phyloP scores from a whole-genome alignment of 768 basidiomycete genomes.

The Lentinula edodes region DNA sequence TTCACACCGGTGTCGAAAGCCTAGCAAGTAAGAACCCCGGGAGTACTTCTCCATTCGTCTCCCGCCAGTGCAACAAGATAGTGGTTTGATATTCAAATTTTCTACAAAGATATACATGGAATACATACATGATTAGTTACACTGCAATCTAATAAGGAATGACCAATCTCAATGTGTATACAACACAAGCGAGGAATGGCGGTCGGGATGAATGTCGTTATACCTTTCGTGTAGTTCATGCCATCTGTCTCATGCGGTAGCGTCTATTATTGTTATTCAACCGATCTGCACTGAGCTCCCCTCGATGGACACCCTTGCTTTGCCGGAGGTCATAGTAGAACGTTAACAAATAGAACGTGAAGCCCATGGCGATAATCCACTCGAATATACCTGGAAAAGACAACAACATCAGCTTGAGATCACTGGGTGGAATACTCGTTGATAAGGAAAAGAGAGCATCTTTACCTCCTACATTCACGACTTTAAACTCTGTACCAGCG shows the following conservation, averaged over 20 bases:
- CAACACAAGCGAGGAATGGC: no score
- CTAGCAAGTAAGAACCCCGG: no score
- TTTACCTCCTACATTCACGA: slow-evolving; percentile 44
- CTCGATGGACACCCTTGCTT: slow-evolving; percentile 46
- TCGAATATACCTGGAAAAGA: slow-evolving; percentile 52
- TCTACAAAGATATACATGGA: no score
- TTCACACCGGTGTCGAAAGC: no score
- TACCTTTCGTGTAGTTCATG: background rate
- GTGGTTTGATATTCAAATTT: no score
- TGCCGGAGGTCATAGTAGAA: slow-evolving; percentile 69
- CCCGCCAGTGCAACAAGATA: no score
- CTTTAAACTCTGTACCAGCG: slow-evolving; percentile 42
- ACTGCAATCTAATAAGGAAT: no score
- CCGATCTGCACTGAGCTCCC: slow-evolving; percentile 29
- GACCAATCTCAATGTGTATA: no score
- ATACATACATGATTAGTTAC: no score
- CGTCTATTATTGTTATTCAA: slow-evolving; percentile 13
- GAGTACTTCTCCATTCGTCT: no score
- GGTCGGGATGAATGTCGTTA: no score
- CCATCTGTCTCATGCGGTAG: background rate
- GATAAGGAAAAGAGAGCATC: background rate
- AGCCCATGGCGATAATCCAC: slow-evolving; percentile 70
- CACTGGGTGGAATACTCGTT: background rate
- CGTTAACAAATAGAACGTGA: slow-evolving; percentile 67
- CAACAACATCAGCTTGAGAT: no score